A percentile compares a stretch with the other conserved stretches of the same genome.
Conservation (phyloP, 805 yeast species). For the Jamesozyma spencerorum region DNA sequence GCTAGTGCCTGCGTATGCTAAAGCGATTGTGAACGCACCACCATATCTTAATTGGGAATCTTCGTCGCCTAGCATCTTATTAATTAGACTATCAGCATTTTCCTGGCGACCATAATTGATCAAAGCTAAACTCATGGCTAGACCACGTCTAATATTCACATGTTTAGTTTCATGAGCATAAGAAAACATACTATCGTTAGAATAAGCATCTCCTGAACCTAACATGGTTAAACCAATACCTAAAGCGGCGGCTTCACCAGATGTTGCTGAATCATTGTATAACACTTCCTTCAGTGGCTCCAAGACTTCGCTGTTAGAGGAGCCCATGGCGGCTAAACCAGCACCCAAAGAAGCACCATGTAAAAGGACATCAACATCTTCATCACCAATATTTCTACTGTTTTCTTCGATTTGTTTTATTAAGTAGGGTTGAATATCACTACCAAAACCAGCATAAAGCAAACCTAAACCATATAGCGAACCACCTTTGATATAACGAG, state of each 20-base stretch:
- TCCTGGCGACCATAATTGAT: slow-evolving; percentile 81
- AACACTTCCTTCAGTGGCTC: slow-evolving; percentile 77
- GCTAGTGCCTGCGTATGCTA: slow-evolving; percentile 96
- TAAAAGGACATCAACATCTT: slow-evolving; percentile 69
- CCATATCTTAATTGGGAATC: slow-evolving; percentile 86
- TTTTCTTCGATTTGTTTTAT: slow-evolving; percentile 63
- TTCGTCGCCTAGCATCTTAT: slow-evolving; percentile 59
- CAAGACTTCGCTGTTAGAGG: slow-evolving; percentile 61
- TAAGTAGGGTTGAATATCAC: slow-evolving; percentile 72
- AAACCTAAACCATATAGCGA: slow-evolving; percentile 87
- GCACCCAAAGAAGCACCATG: slow-evolving; percentile 95
- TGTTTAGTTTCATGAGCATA: slow-evolving; percentile 95
- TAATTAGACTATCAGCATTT: slow-evolving; percentile 61
- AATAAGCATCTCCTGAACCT: slow-evolving; percentile 71
- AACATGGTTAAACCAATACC: slow-evolving; percentile 94
- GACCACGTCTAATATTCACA: slow-evolving; percentile 89
- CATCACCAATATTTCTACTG: slow-evolving; percentile 46
- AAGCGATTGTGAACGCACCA: slow-evolving; percentile 87
- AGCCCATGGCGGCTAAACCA: slow-evolving; percentile 96
- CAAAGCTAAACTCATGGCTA: slow-evolving; percentile 81
- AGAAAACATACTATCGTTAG: slow-evolving; percentile 69
- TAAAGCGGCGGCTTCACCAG: slow-evolving; percentile 94
- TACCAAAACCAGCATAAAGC: slow-evolving; percentile 92
- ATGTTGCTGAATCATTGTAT: slow-evolving; percentile 82
- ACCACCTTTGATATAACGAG: slow-evolving; percentile 92